A percentile compares a stretch with the other conserved stretches of the same genome.
These are phyloP conservation scores for Leccinum pellstonianum DNA, from an alignment of 768 basidiomycete species.

Conservation along the genomic window DNA sequence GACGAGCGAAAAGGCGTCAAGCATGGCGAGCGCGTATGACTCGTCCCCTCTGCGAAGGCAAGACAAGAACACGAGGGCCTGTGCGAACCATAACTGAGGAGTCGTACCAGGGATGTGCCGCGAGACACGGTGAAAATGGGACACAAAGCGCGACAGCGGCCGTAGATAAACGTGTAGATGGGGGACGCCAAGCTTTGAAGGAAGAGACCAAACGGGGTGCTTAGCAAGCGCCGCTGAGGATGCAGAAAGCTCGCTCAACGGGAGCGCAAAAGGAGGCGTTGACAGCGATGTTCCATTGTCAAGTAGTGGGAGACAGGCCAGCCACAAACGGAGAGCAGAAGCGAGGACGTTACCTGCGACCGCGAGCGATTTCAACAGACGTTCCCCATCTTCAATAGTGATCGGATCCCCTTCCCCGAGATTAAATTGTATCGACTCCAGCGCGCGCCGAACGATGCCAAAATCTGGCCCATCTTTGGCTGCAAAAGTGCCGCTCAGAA, in stretches of 20 bases:
- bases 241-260: slow-evolving; percentile 54
- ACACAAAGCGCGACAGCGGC: slow-evolving; percentile 54
- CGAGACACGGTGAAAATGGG: slow-evolving; percentile 57
- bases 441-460: slow-evolving; percentile 35
- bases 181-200: slow-evolving; percentile 1
- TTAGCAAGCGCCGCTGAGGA: slow-evolving; percentile 49
- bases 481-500: slow-evolving; percentile 41
- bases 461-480: slow-evolving; percentile 33
- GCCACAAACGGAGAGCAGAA: slow-evolving; percentile 59
- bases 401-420: slow-evolving; percentile 14
- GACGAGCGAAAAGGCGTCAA: slow-evolving; percentile 26
- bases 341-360: slow-evolving; percentile 38
- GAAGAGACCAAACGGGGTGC: slow-evolving; percentile 51
- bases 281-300: slow-evolving; percentile 36
- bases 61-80: slow-evolving; percentile 55
- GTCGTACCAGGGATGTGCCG: slow-evolving; percentile 53
- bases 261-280: slow-evolving; percentile 60
- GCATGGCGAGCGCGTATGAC: slow-evolving; percentile 44
- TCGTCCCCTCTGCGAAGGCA: slow-evolving; percentile 76
- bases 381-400: slow-evolving; percentile 7
- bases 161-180: slow-evolving; percentile 32
- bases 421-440: slow-evolving; percentile 35
- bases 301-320: slow-evolving; percentile 54
- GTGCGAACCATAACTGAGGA: slow-evolving; percentile 63
- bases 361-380: slow-evolving; percentile 32